Conservation (phyloP, 2,329 filamentous ascomycete species). For the Botryotinia calthae region DNA sequence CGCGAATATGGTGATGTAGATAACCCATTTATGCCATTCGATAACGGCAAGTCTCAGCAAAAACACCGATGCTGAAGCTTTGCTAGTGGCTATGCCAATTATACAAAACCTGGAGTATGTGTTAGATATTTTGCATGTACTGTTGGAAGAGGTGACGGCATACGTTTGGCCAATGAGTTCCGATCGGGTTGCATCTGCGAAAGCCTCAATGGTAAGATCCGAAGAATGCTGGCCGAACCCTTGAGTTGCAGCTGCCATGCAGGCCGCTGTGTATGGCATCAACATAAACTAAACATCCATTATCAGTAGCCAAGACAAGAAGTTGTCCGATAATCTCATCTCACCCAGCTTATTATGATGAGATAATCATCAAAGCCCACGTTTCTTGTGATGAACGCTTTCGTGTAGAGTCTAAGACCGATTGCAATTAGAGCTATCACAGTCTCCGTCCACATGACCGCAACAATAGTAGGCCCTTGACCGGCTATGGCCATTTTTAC, state of each 20-base stretch:
- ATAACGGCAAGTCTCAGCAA: slow-evolving; percentile 23
- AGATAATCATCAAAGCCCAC: slow-evolving; percentile 25
- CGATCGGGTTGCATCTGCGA: slow-evolving; percentile 17
- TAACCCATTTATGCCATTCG: slow-evolving; percentile 22
- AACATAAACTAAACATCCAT: slow-evolving; percentile 18
- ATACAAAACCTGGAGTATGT: slow-evolving; percentile 20
- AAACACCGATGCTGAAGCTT: slow-evolving; percentile 24
- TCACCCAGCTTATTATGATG: slow-evolving; percentile 21
- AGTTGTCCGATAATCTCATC: background rate
- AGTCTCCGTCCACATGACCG: slow-evolving; percentile 24
- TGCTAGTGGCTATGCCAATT: slow-evolving; percentile 24
- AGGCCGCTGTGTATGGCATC: slow-evolving; percentile 19
- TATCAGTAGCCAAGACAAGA: background rate
- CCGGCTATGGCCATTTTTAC: slow-evolving; percentile 18
- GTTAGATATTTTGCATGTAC: background rate
- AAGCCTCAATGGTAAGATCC: slow-evolving; percentile 14
- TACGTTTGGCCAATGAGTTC: slow-evolving; percentile 28
- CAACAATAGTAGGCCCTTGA: slow-evolving; percentile 23
- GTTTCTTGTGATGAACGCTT: slow-evolving; percentile 13
- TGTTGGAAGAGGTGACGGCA: background rate
- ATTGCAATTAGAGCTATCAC: slow-evolving; percentile 21
- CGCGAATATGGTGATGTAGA: slow-evolving; percentile 20
- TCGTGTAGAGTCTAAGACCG: slow-evolving; percentile 22
- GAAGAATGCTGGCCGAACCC: slow-evolving; percentile 22
- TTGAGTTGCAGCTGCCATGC: slow-evolving; percentile 18